Evolutionary conservation across 179 eudicot genomes (phyloP), one percentile per base, ranked within the genome.

Genomic region (Nepenthes alata): DNA sequence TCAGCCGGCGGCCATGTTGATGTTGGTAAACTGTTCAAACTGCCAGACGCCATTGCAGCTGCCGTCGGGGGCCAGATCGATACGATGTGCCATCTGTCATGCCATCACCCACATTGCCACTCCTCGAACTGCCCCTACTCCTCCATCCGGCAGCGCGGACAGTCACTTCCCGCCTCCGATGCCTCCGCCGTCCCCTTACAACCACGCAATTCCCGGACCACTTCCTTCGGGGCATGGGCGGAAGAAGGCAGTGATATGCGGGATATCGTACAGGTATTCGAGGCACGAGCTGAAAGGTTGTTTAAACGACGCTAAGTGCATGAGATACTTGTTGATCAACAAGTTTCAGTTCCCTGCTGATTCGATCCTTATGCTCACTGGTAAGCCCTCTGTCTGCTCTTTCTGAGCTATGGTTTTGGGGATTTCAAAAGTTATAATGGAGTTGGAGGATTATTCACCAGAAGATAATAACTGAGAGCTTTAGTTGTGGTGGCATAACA

Each of bases 241-340:
- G 34, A 93, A 89, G 67, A 89, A 74, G 81, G 98, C 98, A 3
- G 91, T 93, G 66, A 85, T 93, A 66, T 75, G 83, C 55, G 98
- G 98, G 45, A 81, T 93, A 36, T 86, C 95, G 59, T 93, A 93
- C 48, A 72, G 55, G 53, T 67, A 35, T 36, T 77, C 98, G 2
- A 69, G 83, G 41, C 87, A 89, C 47, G 91, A 83, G 83, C 89
- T 93, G 47, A 83, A 85, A 51, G 98, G 98, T 5, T 89, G 97
- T 45, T 73, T 93, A 9, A 93, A 93, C 67, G 98, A 93, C 57
- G 95, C 97, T 35, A 93, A 93, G 83, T 89, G 90, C 65, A 93
- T 93, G 98, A 78, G 78, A 9, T 74, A 67, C 73, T 52, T 93
- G 62, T 58, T 93, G 65, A 74, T 89, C 0, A 83, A 83, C 35